These are phyloP conservation scores for Pseudopyrenochaeta lycopersici DNA, from an alignment of 2,329 filamentous ascomycete species.

Conservation along the genomic window DNA sequence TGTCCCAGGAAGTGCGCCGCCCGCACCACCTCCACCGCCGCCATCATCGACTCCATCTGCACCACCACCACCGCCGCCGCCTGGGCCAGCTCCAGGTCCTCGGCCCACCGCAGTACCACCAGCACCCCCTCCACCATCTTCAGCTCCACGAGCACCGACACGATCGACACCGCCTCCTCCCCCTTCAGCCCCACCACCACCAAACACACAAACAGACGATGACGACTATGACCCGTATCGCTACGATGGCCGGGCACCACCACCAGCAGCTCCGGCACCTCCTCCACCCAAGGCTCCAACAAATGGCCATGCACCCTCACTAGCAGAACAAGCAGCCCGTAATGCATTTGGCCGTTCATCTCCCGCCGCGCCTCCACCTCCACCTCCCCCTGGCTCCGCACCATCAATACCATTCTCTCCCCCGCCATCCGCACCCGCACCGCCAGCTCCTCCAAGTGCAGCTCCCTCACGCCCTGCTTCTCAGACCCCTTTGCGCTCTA, in stretches of 20 bases:
- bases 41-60: conserved; percentile 51
- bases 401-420: conserved; percentile 27
- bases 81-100: conserved; percentile 51
- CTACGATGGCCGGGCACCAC: conserved; percentile 53
- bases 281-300: conserved; percentile 65
- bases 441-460: conserved; percentile 29
- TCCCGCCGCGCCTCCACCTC: conserved; percentile 53
- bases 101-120: conserved; percentile 28
- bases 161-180: conserved; percentile 35
- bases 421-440: conserved; percentile 50
- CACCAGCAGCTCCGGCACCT: conserved; percentile 53
- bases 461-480: conserved; percentile 43
- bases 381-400: conserved; percentile 59
- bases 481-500: conserved; percentile 63
- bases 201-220: conserved; percentile 38
- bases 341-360: conserved; percentile 62
- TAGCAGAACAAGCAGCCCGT: conserved; percentile 67
- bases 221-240: conserved; percentile 48
- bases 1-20: conserved; percentile 44
- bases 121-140: conserved; percentile 18
- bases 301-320: conserved; percentile 55
- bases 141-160: conserved; percentile 32
- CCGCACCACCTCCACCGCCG: conserved; percentile 48
- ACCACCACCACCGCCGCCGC: conserved; percentile 52
- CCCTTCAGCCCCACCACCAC: conserved; percentile 52